Evolutionary conservation across 2,329 filamentous ascomycete species (phyloP).

Genomic region (Talaromyces piceae): DNA sequence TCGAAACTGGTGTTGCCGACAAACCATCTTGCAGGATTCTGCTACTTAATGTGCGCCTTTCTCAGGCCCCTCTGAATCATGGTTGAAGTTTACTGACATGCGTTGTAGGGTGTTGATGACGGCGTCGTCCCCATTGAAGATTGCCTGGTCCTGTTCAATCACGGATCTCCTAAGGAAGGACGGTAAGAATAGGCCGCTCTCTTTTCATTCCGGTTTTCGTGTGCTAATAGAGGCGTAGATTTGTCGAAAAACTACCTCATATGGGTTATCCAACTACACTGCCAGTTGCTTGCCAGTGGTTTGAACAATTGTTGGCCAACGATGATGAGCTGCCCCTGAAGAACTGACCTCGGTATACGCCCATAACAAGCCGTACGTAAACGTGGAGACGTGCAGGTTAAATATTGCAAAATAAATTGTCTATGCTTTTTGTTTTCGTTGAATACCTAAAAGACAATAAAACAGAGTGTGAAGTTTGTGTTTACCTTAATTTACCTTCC

Average conservation of each 20-base stretch:
- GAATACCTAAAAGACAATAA: too few relatives aligned
- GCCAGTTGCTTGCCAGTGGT: constrained; percentile 31
- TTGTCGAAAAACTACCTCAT: constrained; percentile 55
- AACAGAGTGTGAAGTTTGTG: too few relatives aligned
- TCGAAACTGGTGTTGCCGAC: constrained; percentile 53
- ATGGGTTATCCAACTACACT: constrained; percentile 57
- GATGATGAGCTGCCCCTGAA: constrained; percentile 6
- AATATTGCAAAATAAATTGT: not conserved
- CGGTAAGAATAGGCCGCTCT: constrained; percentile 32
- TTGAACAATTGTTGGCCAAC: constrained; percentile 21
- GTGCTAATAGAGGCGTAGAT: constrained; percentile 16
- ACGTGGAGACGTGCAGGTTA: not conserved
- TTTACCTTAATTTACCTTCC: too few relatives aligned
- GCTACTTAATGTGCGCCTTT: constrained; percentile 49
- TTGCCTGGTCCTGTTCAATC: constrained; percentile 56
- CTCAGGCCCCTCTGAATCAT: not conserved
- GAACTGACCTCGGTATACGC: not conserved
- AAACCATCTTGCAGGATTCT: constrained; percentile 51
- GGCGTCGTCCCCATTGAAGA: constrained; percentile 64
- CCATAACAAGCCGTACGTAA: not conserved
- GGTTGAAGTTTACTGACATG: not conserved
- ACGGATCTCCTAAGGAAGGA: constrained; percentile 59
- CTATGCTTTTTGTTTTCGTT: not conserved
- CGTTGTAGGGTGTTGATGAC: constrained; percentile 51
- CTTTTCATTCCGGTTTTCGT: not conserved